Evolutionary conservation across 768 basidiomycete species (phyloP).

Genomic region (Termitomyces sp.): DNA sequence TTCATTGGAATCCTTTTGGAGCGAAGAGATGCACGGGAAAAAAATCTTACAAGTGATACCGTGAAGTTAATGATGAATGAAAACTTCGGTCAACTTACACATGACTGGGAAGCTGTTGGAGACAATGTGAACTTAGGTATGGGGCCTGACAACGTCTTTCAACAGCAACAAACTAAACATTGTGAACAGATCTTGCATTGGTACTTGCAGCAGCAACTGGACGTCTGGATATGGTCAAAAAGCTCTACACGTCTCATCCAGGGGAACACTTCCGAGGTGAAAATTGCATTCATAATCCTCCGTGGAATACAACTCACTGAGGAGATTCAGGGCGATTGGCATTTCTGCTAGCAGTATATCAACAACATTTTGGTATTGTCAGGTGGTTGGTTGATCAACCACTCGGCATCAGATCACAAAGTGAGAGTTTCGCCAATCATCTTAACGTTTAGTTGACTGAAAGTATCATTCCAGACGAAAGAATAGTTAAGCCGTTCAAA

Average conservation of each 20-base stretch:
- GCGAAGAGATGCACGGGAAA: background rate
- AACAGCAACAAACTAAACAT: background rate
- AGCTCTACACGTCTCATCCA: background rate
- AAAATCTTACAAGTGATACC: no score
- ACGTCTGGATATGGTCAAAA: background rate
- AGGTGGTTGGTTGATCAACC: background rate
- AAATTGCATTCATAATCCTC: background rate
- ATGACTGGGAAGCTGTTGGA: no score
- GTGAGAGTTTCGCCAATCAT: background rate
- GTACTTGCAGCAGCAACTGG: background rate
- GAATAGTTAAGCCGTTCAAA: background rate
- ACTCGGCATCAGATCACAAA: background rate
- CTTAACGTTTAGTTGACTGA: background rate
- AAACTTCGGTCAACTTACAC: no score
- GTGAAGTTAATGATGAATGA: no score
- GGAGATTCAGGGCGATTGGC: background rate
- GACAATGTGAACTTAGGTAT: background rate
- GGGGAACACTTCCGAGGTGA: background rate
- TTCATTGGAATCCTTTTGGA: background rate
- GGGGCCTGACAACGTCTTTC: background rate
- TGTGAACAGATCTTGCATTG: background rate
- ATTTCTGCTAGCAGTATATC: background rate
- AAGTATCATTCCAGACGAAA: background rate
- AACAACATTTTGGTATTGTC: background rate
- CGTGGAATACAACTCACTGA: background rate